Evolutionary conservation across 75 land plant species (phyloP).

Genomic region (Cupressus sempervirens): DNA sequence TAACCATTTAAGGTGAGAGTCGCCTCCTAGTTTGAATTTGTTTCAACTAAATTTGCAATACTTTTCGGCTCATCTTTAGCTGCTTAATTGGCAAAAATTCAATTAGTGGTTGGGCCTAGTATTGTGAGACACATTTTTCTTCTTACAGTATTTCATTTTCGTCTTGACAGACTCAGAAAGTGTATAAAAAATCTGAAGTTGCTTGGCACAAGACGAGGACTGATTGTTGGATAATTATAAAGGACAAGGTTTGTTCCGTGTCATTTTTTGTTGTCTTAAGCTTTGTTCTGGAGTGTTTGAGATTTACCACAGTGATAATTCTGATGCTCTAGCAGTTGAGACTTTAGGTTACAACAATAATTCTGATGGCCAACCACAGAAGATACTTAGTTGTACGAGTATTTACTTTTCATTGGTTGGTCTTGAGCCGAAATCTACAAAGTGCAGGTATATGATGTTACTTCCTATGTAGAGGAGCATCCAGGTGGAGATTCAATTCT

Average conservation of each 20-base stretch:
- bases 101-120: neutral
- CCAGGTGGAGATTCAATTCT: slow-evolving; percentile 96
- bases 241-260: slow-evolving; percentile 51
- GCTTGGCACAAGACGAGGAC: slow-evolving; percentile 51
- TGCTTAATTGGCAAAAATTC: neutral
- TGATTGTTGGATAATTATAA: slow-evolving; percentile 73
- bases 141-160: neutral
- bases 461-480: slow-evolving; percentile 93
- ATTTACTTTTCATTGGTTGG: neutral
- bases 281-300: neutral
- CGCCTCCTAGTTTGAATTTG: neutral
- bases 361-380: neutral
- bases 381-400: neutral
- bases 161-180: slow-evolving; percentile 2
- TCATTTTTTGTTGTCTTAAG: neutral
- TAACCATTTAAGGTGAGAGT: neutral
- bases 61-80: neutral
- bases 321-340: neutral
- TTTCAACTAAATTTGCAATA: neutral
- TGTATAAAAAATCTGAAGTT: slow-evolving; percentile 48
- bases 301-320: neutral
- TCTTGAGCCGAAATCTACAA: slow-evolving; percentile 1
- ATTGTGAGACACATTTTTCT: neutral
- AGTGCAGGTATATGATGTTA: slow-evolving; percentile 89
- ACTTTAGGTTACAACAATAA: neutral